phyloP scores from a whole-genome alignment of 805 yeast genomes.

The Teunomyces gatunensis region DNA sequence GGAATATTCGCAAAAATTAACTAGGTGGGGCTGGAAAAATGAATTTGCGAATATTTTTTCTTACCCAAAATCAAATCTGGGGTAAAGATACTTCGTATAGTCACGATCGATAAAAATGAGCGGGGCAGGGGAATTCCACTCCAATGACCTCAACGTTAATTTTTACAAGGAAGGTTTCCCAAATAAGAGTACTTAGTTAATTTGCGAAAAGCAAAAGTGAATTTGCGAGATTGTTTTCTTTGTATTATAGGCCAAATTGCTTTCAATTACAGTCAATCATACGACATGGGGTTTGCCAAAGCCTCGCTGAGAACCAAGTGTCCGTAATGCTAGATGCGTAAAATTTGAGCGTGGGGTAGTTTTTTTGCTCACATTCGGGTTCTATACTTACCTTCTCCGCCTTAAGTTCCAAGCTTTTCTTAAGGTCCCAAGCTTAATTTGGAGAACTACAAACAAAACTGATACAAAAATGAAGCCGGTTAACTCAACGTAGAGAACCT shows the following conservation, averaged over 20 bases:
- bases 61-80: background rate
- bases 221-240: background rate
- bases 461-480: background rate
- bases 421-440: too few relatives aligned
- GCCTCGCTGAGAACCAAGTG: too few relatives aligned
- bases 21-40: conserved; percentile 1
- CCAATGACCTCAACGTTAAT: too few relatives aligned
- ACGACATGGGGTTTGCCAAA: too few relatives aligned
- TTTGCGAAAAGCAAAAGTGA: background rate
- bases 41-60: background rate
- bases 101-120: background rate
- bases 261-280: too few relatives aligned
- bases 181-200: background rate
- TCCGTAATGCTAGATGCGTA: too few relatives aligned
- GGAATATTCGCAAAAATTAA: conserved; percentile 1
- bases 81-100: background rate
- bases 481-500: background rate
- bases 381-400: background rate
- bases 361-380: background rate
- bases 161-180: background rate
- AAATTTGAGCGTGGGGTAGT: background rate
- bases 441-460: too few relatives aligned
- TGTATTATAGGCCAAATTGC: background rate
- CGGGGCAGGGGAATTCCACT: background rate
- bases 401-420: too few relatives aligned